phyloP scores from a whole-genome alignment of 208 protist genomes.

The Phytomonas sp. region DNA sequence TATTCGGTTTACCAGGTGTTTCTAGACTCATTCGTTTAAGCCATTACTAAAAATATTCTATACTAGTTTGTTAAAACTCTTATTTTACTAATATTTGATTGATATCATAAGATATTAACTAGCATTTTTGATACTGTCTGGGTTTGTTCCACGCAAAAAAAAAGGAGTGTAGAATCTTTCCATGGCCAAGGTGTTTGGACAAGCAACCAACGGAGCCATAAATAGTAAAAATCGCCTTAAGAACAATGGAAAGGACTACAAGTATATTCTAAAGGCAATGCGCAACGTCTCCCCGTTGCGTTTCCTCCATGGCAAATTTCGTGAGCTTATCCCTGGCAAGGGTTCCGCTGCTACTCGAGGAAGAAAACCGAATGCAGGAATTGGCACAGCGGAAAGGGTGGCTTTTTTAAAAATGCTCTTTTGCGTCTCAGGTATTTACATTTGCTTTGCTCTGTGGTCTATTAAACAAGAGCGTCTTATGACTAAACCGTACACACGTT shows the following conservation, averaged over 20 bases:
- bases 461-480: constrained; percentile 77
- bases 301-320: constrained; percentile 4
- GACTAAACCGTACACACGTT: constrained; percentile 45
- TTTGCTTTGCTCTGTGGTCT: constrained; percentile 78
- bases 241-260: neutral
- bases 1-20: constrained; percentile 9
- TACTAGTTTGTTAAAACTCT: neutral
- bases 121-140: neutral
- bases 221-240: neutral
- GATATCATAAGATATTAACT: neutral
- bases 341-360: neutral
- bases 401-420: constrained; percentile 37
- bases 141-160: neutral
- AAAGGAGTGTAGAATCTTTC: neutral
- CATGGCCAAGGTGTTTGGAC: neutral
- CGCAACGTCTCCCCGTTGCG: neutral
- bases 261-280: neutral
- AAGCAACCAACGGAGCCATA: neutral
- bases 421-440: constrained; percentile 64
- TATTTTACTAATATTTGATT: neutral
- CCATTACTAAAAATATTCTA: neutral
- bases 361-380: neutral
- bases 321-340: neutral
- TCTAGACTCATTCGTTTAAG: constrained; percentile 9
- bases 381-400: too few species aligned